phyloP scores from a whole-genome alignment of 768 basidiomycete genomes.

The Strobilomyces echinocephalus region DNA sequence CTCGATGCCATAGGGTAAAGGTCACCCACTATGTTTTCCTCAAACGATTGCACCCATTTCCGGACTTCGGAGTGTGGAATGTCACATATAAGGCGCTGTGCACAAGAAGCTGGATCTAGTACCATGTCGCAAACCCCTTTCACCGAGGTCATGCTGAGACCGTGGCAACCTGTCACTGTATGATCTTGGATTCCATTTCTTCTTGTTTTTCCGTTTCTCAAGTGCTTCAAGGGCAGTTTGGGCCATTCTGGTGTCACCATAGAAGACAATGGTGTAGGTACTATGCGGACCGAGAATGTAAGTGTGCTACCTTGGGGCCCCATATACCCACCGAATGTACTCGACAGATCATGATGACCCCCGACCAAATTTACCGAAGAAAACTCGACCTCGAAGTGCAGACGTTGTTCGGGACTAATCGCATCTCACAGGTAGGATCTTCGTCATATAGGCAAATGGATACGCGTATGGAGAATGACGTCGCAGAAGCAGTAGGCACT shows the following conservation, averaged over 20 bases:
- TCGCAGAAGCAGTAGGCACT: neutral
- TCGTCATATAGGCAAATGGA: neutral
- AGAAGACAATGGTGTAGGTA: neutral
- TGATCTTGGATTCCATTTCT: neutral
- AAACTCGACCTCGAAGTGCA: neutral
- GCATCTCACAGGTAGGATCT: too few species aligned
- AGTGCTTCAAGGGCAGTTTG: neutral
- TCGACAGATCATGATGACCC: neutral
- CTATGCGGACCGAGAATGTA: neutral
- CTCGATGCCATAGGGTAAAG: too few species aligned
- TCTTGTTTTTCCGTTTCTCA: neutral
- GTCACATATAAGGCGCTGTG: neutral
- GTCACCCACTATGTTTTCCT: too few species aligned
- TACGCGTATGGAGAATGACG: neutral
- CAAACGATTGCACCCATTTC: too few species aligned
- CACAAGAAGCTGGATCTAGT: neutral
- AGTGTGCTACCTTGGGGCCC: neutral
- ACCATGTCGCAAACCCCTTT: neutral
- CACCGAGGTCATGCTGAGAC: neutral
- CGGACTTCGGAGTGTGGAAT: too few species aligned
- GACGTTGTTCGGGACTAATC: neutral
- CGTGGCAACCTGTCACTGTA: neutral
- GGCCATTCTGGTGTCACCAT: neutral
- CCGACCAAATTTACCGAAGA: neutral
- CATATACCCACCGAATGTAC: neutral